These are phyloP conservation scores for Xylaria multiplex DNA, from an alignment of 2,329 filamentous ascomycete species.

Conservation along the genomic window DNA sequence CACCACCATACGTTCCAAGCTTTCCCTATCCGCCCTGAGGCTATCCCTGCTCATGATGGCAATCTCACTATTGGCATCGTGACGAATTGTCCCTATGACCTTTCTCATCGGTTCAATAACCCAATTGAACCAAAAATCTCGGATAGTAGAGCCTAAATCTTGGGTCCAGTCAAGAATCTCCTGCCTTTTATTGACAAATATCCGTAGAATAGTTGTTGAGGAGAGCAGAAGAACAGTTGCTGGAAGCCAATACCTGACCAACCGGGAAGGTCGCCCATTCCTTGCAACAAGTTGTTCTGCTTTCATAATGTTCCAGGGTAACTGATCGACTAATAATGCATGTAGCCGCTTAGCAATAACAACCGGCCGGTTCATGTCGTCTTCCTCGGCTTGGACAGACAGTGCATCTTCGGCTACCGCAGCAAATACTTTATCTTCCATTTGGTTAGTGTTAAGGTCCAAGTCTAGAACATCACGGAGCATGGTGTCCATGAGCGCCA, in stretches of 20 bases:
- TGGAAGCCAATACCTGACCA: slow-evolving; percentile 91
- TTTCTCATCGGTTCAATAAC: slow-evolving; percentile 85
- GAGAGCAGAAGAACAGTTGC: slow-evolving; percentile 77
- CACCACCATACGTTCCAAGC: slow-evolving; percentile 96
- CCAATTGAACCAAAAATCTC: slow-evolving; percentile 98
- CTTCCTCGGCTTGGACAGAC: slow-evolving; percentile 62
- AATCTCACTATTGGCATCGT: slow-evolving; percentile 91
- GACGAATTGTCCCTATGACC: slow-evolving; percentile 89
- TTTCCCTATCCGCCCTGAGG: slow-evolving; percentile 87
- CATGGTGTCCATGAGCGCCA: slow-evolving; percentile 87
- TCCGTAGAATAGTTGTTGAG: slow-evolving; percentile 84
- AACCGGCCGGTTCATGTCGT: slow-evolving; percentile 60
- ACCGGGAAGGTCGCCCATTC: slow-evolving; percentile 78
- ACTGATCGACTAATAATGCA: slow-evolving; percentile 71
- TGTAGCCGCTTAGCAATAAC: slow-evolving; percentile 74
- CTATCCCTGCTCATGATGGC: slow-evolving; percentile 96
- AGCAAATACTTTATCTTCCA: slow-evolving; percentile 72
- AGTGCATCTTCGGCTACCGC: slow-evolving; percentile 70
- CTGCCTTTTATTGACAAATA: slow-evolving; percentile 77
- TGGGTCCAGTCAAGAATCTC: slow-evolving; percentile 83
- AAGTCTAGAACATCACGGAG: slow-evolving; percentile 75
- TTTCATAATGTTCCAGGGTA: slow-evolving; percentile 72
- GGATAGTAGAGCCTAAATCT: slow-evolving; percentile 79
- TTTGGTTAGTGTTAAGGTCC: slow-evolving; percentile 69
- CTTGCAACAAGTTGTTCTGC: slow-evolving; percentile 66